Evolutionary conservation across 768 basidiomycete species (phyloP).

Genomic region (Cystobasidium onofrii): DNA sequence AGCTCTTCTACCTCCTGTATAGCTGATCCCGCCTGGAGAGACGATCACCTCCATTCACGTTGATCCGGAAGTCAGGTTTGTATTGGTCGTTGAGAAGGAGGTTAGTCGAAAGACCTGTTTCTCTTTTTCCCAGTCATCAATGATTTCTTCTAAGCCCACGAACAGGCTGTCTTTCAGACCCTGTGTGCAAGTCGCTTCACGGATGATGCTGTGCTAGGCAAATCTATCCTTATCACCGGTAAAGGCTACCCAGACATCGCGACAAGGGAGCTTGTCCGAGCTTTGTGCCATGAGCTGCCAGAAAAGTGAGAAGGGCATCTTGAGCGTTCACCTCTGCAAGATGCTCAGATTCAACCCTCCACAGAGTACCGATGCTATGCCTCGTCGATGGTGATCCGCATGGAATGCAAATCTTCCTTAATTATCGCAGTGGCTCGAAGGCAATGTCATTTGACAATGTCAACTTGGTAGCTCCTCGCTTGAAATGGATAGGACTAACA

Average conservation of each 20-base stretch:
- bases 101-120: conserved; percentile 47
- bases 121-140: too few species aligned
- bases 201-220: conserved; percentile 42
- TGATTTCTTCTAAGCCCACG: background rate
- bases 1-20: conserved; percentile 43
- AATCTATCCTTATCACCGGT: conserved; percentile 49
- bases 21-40: conserved; percentile 68
- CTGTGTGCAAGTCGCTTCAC: conserved; percentile 58
- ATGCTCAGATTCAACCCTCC: background rate
- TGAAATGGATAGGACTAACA: conserved; percentile 74
- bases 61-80: conserved; percentile 56
- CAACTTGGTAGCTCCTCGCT: conserved; percentile 59
- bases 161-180: conserved; percentile 87
- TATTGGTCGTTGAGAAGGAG: conserved; percentile 90
- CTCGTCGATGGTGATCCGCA: conserved; percentile 87
- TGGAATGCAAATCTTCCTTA: conserved; percentile 82
- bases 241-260: conserved; percentile 95
- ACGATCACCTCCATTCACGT: conserved; percentile 60
- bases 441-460: conserved; percentile 62
- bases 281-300: conserved; percentile 61
- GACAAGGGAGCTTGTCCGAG: conserved; percentile 72
- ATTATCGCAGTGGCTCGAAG: conserved; percentile 72
- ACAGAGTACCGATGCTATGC: conserved; percentile 65
- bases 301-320: conserved; percentile 49
- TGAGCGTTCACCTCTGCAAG: background rate